Evolutionary conservation across 495 filamentous ascomycete genomes (phyloP), one percentile per base, ranked within the genome.

Genomic region (Neurospora sp.): DNA sequence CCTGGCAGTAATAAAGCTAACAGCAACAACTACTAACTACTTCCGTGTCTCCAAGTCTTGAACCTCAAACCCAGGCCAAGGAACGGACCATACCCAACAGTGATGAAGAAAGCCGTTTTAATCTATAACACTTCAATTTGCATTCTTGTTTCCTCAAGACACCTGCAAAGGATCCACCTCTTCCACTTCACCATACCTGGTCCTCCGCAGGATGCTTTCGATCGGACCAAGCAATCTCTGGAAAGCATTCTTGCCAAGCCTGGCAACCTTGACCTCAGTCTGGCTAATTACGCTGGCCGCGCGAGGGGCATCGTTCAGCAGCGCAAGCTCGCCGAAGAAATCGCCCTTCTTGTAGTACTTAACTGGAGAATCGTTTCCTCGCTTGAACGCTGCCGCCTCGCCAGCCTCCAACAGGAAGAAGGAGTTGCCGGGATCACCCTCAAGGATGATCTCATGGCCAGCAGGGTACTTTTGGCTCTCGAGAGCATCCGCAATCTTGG

Each of bases 401-500:
- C 96, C 96, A 35, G 86, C 85, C 81, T 98, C 96, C 65, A 99
- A 85, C 65, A 99, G 87, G 82, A 93, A 99, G 83, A 99, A 98
- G 1, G 92, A 90, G 75, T 96, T 90, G 27, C 96, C 96, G 1
- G 90, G 92, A 77, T 98, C 96, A 59, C 96, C 96, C 83, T 98
- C 93, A 53, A 84, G 83, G 82, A 99, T 99, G 77, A 99, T 97
- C 41, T 86, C 89, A 14, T 90, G 88, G 20, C 91, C 92, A n/a
- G 90, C 83, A 1, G 92, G 88, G 80, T 89, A 97, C 75, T 96
- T 98, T 78, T 91, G 89, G 59, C 94, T 93, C 77, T 98, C 93
- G 45, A 99, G 84, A 4, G 96, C 94, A 83, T 99, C 96, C 73
- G 96, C 96, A 77, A 99, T 98, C 85, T 99, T 99, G 68, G 92